Evolutionary conservation across 129 eudicot genomes (phyloP).

Genomic region (Tanacetum coccineum): DNA sequence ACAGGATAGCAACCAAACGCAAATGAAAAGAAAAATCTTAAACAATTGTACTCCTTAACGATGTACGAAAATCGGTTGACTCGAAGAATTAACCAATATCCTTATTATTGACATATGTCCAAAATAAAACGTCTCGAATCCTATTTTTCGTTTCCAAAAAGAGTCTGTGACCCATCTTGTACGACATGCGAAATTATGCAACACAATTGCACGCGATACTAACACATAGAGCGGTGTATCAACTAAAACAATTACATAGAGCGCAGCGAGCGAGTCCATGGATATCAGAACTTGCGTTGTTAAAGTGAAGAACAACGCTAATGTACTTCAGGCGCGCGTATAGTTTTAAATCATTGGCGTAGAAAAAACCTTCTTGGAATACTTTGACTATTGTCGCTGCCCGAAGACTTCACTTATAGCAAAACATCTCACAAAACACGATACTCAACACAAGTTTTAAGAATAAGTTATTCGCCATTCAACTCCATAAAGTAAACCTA

Average conservation of each 20-base stretch:
- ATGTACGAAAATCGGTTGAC: too few species aligned
- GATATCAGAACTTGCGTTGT: slow-evolving; percentile 44
- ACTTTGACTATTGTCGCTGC: too few species aligned
- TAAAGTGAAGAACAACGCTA: slow-evolving; percentile 35
- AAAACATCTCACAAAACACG: slow-evolving; percentile 50
- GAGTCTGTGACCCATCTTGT: slow-evolving; percentile 44
- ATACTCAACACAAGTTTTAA: slow-evolving; percentile 61
- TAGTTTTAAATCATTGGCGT: too few species aligned
- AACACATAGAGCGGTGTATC: slow-evolving; percentile 43
- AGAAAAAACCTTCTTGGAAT: too few species aligned
- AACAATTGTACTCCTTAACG: too few species aligned
- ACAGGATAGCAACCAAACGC: too few species aligned
- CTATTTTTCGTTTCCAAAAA: not conserved
- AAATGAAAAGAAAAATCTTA: too few species aligned
- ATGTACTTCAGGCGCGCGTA: too few species aligned
- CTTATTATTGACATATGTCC: too few species aligned
- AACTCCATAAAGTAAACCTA: slow-evolving; percentile 48
- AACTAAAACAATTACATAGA: slow-evolving; percentile 39
- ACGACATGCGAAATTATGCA: slow-evolving; percentile 75
- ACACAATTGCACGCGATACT: slow-evolving; percentile 66
- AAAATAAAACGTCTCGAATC: too few species aligned
- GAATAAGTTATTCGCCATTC: slow-evolving; percentile 33
- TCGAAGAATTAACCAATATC: too few species aligned
- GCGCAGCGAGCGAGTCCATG: too few species aligned
- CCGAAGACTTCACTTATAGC: slow-evolving; percentile 24